A percentile compares a stretch with the other conserved stretches of the same genome.
phyloP scores from a whole-genome alignment of 2,329 filamentous ascomycete genomes.

The Alternaria conjuncta region DNA sequence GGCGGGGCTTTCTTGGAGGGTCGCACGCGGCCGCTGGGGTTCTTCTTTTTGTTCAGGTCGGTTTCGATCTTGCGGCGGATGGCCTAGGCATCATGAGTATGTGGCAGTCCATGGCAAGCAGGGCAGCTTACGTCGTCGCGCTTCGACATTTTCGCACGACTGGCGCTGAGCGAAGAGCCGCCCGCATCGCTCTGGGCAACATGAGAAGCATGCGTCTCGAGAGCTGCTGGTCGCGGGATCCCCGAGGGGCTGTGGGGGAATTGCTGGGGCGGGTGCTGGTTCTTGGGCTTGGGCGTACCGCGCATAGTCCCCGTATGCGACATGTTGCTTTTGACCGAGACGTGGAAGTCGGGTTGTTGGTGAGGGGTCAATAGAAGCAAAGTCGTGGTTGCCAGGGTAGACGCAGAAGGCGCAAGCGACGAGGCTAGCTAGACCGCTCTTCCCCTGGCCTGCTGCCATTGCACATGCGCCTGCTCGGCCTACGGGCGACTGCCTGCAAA shows the following conservation, averaged over 20 bases:
- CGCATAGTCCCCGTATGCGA: constrained; percentile 69
- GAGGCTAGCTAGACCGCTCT: constrained; percentile 19
- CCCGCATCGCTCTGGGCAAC: constrained; percentile 64
- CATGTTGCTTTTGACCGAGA: constrained; percentile 53
- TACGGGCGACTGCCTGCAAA: not conserved
- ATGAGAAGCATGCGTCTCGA: constrained; percentile 60
- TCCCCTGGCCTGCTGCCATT: not conserved
- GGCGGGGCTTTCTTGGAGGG: constrained; percentile 92
- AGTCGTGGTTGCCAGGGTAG: constrained; percentile 34
- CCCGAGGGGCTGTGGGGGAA: constrained; percentile 70
- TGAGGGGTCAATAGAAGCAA: constrained; percentile 22
- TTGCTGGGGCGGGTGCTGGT: constrained; percentile 60
- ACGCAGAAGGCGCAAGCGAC: constrained; percentile 21
- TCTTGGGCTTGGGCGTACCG: constrained; percentile 75
- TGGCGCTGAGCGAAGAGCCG: constrained; percentile 81
- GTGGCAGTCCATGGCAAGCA: constrained; percentile 5
- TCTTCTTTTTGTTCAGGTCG: constrained; percentile 97
- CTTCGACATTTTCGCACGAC: constrained; percentile 94
- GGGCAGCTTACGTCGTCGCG: constrained; percentile 84
- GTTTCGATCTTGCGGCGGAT: constrained; percentile 97
- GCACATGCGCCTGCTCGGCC: not conserved
- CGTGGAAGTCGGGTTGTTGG: constrained; percentile 27
- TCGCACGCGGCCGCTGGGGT: constrained; percentile 76
- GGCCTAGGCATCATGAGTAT: constrained; percentile 64
- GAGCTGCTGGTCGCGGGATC: constrained; percentile 76